Conservation (phyloP, 345 rosid genomes). For the Arabidopsis arenosa region DNA sequence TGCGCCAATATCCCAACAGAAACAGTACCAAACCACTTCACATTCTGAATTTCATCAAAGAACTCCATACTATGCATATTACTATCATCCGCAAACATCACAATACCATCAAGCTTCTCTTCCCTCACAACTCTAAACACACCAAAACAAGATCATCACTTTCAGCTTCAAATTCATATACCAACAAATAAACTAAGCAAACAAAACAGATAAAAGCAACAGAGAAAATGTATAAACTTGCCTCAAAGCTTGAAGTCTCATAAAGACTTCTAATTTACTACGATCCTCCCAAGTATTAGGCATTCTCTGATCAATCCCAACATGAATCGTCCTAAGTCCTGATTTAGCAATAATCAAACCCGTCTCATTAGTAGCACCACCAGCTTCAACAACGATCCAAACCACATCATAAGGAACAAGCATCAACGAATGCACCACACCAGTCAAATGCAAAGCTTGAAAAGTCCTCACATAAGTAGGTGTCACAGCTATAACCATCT, state of each 20-base stretch:
- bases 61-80: slow-evolving; percentile 98
- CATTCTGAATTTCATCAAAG: slow-evolving; percentile 89
- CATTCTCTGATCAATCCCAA: slow-evolving; percentile 71
- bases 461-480: slow-evolving; percentile 96
- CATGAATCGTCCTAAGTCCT: slow-evolving; percentile 64
- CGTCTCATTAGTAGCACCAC: slow-evolving; percentile 82
- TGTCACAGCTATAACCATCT: slow-evolving; percentile 72
- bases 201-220: not conserved
- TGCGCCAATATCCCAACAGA: slow-evolving; percentile 83
- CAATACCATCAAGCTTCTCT: slow-evolving; percentile 92
- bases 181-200: not conserved
- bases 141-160: slow-evolving; percentile 2
- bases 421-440: slow-evolving; percentile 93
- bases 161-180: slow-evolving; percentile 21
- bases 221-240: not conserved
- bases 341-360: slow-evolving; percentile 67
- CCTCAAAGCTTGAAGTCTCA: slow-evolving; percentile 92
- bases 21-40: slow-evolving; percentile 88
- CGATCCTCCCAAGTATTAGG: slow-evolving; percentile 83
- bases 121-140: slow-evolving; percentile 74
- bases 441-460: slow-evolving; percentile 88
- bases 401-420: slow-evolving; percentile 82
- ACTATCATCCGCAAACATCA: slow-evolving; percentile 95
- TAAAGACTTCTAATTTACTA: slow-evolving; percentile 67
- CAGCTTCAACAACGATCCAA: slow-evolving; percentile 98